A percentile compares a stretch with the other conserved stretches of the same genome.
phyloP scores from a whole-genome alignment of 306 rosid species.

The Begonia masoniana region DNA sequence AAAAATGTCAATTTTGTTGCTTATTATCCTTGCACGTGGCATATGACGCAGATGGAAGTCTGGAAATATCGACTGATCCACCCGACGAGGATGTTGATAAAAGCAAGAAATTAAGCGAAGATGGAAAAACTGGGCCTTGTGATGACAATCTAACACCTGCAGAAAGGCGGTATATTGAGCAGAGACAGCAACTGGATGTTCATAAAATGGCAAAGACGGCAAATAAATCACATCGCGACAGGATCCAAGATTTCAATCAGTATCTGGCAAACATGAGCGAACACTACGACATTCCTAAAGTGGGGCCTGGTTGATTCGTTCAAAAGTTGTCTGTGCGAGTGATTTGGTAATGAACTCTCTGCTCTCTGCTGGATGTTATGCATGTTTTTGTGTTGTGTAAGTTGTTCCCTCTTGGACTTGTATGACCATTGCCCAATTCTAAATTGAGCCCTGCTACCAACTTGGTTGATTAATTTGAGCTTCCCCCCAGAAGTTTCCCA shows the following conservation, averaged over 20 bases:
- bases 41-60: slow-evolving; percentile 40
- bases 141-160: slow-evolving; percentile 80
- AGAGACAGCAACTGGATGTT: slow-evolving; percentile 75
- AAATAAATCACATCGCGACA: slow-evolving; percentile 87
- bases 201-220: slow-evolving; percentile 71
- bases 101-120: slow-evolving; percentile 22
- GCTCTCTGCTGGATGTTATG: background rate
- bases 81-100: slow-evolving; percentile 46
- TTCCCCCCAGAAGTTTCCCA: too few species aligned
- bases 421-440: too few species aligned
- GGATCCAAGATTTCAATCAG: slow-evolving; percentile 93
- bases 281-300: slow-evolving; percentile 97
- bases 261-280: slow-evolving; percentile 97
- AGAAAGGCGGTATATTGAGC: slow-evolving; percentile 82
- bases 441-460: too few species aligned
- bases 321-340: background rate
- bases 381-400: background rate
- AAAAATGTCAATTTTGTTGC: background rate
- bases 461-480: too few species aligned
- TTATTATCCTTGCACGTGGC: background rate
- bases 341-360: background rate
- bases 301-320: slow-evolving; percentile 71
- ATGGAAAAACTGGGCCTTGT: slow-evolving; percentile 40
- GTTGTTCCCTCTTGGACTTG: too few species aligned
- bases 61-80: slow-evolving; percentile 26